A percentile compares a stretch with the other conserved stretches of the same genome.
phyloP scores from a whole-genome alignment of 23 red algal genomes.

The Gracilariopsis chorda region DNA sequence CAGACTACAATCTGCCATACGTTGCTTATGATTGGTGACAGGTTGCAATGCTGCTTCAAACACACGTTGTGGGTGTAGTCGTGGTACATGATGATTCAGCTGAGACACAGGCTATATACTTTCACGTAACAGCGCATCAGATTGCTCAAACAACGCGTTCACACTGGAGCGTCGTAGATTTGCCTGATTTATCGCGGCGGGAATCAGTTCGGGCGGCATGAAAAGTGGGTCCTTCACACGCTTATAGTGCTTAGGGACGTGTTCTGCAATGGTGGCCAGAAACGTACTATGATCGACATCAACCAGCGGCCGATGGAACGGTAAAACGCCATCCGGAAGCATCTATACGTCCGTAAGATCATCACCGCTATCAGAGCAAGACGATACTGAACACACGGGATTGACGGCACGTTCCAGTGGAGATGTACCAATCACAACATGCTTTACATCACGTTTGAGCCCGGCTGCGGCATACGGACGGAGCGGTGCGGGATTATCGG shows the following conservation, averaged over 20 bases:
- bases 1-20: background rate
- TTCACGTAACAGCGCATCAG: conserved; percentile 15
- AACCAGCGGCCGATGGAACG: background rate
- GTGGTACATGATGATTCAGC: background rate
- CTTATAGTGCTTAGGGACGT: background rate
- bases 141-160: background rate
- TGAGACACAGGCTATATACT: too few species aligned
- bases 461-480: background rate
- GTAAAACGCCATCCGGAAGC: background rate
- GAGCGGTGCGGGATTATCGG: background rate
- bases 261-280: background rate
- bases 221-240: background rate
- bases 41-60: background rate
- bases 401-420: background rate
- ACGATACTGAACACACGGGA: too few species aligned
- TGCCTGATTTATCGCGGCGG: background rate
- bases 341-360: background rate
- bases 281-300: background rate
- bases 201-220: background rate
- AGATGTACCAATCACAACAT: background rate
- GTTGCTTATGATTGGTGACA: background rate
- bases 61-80: background rate
- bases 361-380: too few species aligned
- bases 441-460: background rate
- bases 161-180: background rate